Conservation (phyloP, 495 filamentous ascomycete species). For the Cercophora sp. region DNA sequence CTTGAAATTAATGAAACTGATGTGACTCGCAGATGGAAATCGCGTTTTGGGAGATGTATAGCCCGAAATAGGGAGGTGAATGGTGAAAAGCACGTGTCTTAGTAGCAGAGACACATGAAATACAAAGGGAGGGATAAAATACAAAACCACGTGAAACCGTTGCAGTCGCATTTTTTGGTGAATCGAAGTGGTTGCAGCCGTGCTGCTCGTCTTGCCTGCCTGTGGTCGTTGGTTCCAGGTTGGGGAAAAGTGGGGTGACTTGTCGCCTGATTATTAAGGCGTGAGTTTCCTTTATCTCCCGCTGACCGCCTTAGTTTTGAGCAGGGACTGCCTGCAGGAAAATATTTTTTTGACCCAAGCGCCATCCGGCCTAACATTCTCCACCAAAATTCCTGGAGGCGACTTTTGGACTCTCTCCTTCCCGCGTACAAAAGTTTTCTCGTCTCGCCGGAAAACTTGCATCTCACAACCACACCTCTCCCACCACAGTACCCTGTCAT, state of each 20-base stretch:
- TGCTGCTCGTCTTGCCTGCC: too few relatives aligned
- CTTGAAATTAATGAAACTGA: too few relatives aligned
- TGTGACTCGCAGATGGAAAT: slow-evolving; percentile 65
- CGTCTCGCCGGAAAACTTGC: slow-evolving; percentile 10
- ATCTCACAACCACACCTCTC: slow-evolving; percentile 10
- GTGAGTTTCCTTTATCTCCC: slow-evolving; percentile 16
- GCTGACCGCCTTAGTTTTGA: too few relatives aligned
- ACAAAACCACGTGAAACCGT: too few relatives aligned
- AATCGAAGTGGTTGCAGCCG: too few relatives aligned
- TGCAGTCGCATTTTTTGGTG: too few relatives aligned
- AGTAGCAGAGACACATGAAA: too few relatives aligned
- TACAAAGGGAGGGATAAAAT: too few relatives aligned
- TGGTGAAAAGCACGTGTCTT: background rate
- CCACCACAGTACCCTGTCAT: slow-evolving; percentile 10
- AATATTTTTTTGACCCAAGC: slow-evolving; percentile 14
- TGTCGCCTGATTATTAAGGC: too few relatives aligned
- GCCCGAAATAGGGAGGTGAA: slow-evolving; percentile 1
- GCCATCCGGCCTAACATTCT: slow-evolving; percentile 12
- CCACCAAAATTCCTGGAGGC: slow-evolving; percentile 13
- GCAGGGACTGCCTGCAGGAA: slow-evolving; percentile 11
- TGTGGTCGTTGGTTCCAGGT: too few relatives aligned
- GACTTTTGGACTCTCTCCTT: slow-evolving; percentile 12
- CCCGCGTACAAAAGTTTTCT: slow-evolving; percentile 12
- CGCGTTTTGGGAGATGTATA: slow-evolving; percentile 80
- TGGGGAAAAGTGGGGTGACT: too few relatives aligned